These are phyloP conservation scores for Erigeron philadelphicus DNA, from an alignment of 140 eudicot species.

Conservation along the genomic window DNA sequence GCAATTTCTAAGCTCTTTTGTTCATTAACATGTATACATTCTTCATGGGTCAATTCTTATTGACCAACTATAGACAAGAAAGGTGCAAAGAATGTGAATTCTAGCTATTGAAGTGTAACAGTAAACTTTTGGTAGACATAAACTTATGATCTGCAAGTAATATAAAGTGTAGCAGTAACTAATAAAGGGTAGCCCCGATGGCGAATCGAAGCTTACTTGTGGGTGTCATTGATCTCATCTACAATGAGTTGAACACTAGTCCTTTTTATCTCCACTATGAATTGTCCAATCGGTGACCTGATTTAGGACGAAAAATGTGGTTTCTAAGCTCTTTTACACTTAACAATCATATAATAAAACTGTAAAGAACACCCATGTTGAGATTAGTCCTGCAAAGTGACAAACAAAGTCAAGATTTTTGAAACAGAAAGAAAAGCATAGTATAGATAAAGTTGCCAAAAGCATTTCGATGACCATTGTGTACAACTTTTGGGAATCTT, in stretches of 20 bases:
- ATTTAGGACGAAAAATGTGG: constrained; percentile 13
- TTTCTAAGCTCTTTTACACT: constrained; percentile 5
- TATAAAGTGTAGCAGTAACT: constrained; percentile 28
- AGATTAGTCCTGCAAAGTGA: constrained; percentile 18
- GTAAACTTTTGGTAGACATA: neutral
- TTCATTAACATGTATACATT: constrained; percentile 16
- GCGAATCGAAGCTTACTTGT: constrained; percentile 44
- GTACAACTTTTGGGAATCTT: constrained; percentile 11
- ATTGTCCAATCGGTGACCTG: constrained; percentile 17
- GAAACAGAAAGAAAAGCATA: constrained; percentile 17
- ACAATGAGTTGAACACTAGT: constrained; percentile 46
- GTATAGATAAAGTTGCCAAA: constrained; percentile 25
- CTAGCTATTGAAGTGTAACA: neutral
- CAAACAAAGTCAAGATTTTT: constrained; percentile 22
- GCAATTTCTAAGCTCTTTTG: constrained; percentile 26
- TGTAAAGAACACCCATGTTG: constrained; percentile 12
- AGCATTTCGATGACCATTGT: constrained; percentile 23
- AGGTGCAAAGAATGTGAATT: neutral
- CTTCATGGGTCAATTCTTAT: constrained; percentile 25
- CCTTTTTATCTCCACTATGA: constrained; percentile 23
- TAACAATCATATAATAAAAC: neutral
- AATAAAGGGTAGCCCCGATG: constrained; percentile 54
- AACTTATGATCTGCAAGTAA: neutral
- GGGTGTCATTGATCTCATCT: constrained; percentile 52
- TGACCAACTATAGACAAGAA: constrained; percentile 23